Evolutionary conservation across 2,329 filamentous ascomycete species (phyloP).

Genomic region (Lasiodiplodia gonubiensis): DNA sequence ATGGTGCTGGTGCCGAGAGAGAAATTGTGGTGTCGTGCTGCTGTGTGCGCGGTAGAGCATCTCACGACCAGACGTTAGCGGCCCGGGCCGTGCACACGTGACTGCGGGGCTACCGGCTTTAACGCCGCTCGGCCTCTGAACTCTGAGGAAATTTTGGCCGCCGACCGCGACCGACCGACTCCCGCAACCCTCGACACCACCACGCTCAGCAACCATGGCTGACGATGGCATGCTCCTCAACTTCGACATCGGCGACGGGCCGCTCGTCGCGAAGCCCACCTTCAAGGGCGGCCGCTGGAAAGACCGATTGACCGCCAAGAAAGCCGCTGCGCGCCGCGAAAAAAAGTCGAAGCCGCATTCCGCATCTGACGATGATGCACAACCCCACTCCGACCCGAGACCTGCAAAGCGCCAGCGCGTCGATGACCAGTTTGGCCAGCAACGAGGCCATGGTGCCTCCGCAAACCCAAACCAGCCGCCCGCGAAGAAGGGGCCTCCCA

Average conservation of each 20-base stretch:
- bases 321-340: conserved; percentile 62
- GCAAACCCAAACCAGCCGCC: background rate
- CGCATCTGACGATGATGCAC: background rate
- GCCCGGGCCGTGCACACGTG: conserved; percentile 13
- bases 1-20: conserved; percentile 2
- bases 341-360: conserved; percentile 42
- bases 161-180: background rate
- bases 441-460: background rate
- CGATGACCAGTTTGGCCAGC: conserved; percentile 28
- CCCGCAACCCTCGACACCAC: background rate
- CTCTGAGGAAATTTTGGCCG: conserved; percentile 13
- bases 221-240: conserved; percentile 96
- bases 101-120: background rate
- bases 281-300: conserved; percentile 95
- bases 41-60: conserved; percentile 23
- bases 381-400: background rate
- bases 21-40: conserved; percentile 19
- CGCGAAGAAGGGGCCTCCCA: background rate
- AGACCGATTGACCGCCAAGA: conserved; percentile 82
- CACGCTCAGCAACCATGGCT: conserved; percentile 65
- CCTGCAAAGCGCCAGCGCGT: conserved; percentile 32
- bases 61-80: conserved; percentile 4
- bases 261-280: conserved; percentile 65
- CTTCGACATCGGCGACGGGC: conserved; percentile 76
- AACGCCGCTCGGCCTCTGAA: background rate